A percentile compares a stretch with the other conserved stretches of the same genome.
phyloP scores from a whole-genome alignment of 768 basidiomycete genomes.

The Termitomyces sp. region DNA sequence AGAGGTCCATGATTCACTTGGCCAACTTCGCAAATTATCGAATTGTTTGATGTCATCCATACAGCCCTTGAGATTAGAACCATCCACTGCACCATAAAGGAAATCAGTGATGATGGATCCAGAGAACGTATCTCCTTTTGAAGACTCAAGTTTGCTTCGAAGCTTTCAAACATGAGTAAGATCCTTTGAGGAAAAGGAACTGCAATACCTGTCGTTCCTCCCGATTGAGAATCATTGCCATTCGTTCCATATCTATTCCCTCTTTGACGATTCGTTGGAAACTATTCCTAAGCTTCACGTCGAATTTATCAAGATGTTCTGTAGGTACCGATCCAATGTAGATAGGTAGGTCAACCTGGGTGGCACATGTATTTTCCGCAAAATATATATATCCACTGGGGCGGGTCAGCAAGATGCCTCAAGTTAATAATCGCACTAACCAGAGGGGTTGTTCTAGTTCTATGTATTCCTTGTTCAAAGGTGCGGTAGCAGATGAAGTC shows the following conservation, averaged over 20 bases:
- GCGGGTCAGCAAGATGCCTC: not conserved
- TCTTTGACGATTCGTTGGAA: slow-evolving; percentile 63
- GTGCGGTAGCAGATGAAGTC: slow-evolving; percentile 77
- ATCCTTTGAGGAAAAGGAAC: not conserved
- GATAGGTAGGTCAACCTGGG: slow-evolving; percentile 65
- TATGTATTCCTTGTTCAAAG: slow-evolving; percentile 86
- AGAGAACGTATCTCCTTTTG: slow-evolving; percentile 78
- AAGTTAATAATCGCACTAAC: slow-evolving; percentile 31
- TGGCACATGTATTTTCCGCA: slow-evolving; percentile 69
- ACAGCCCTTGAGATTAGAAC: slow-evolving; percentile 64
- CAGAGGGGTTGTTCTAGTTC: slow-evolving; percentile 89
- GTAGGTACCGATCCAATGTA: slow-evolving; percentile 82
- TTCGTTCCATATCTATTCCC: slow-evolving; percentile 87
- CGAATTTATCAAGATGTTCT: slow-evolving; percentile 71
- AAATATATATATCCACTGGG: slow-evolving; percentile 82
- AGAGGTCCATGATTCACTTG: slow-evolving; percentile 67
- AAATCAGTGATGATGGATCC: slow-evolving; percentile 75
- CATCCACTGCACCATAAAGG: slow-evolving; percentile 80
- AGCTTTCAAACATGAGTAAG: slow-evolving; percentile 39
- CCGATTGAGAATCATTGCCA: slow-evolving; percentile 79
- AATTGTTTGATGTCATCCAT: slow-evolving; percentile 81
- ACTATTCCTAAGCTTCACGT: slow-evolving; percentile 59
- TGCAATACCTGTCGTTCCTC: slow-evolving; percentile 75
- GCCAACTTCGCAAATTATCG: slow-evolving; percentile 63
- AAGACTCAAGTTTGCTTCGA: slow-evolving; percentile 77